Evolutionary conservation across 345 rosid species (phyloP), one percentile per base, ranked within the genome.

Genomic region (Salix brachista): DNA sequence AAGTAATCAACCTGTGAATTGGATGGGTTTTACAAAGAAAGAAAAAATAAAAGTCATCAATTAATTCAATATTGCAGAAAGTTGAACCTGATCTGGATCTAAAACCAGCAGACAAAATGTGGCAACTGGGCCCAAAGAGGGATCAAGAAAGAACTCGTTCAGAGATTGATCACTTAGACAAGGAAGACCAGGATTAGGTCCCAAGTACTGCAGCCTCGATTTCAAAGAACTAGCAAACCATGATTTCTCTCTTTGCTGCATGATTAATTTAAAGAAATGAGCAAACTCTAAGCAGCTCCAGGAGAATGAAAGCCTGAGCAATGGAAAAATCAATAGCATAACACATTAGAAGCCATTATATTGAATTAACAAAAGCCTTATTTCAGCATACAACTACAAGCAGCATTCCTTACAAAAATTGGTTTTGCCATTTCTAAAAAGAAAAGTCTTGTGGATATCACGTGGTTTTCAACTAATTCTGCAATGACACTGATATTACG

Each of bases 201-300:
- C 92, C 73, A 85, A 42, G 84, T 93, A 91, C 67, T 82, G 90
- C 72, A 85, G 71, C 80, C 96, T 89, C 71, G 94, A 93, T 78
- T 79, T 90, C 60, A 82, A 25, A 42, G 94, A 95, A 85, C 87
- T 83, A 73, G 87, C 91, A 80, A 83, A 87, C 99, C 96, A 93
- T 71, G 92, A 90, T 78, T 84, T 90, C 82, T 93, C 93, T 78
- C 97, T 84, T 80, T 86, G 85, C 99, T 95, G 88, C 83, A 86
- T 52, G 34, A 80, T 41, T 44, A 44, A 60, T 36, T 21, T 37
- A 60, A 62, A 36, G 36, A 67, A 50, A 66, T 74, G n/a, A 73
- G 69, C 9, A 69, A 46, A 44, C 54, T 52, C 21, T 16, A 81
- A 69, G 23, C 54, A 83, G 26, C 11, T 56, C 41, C 65, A 68